Conservation (phyloP, 305 asterid species). For the Solanum chacoense region DNA sequence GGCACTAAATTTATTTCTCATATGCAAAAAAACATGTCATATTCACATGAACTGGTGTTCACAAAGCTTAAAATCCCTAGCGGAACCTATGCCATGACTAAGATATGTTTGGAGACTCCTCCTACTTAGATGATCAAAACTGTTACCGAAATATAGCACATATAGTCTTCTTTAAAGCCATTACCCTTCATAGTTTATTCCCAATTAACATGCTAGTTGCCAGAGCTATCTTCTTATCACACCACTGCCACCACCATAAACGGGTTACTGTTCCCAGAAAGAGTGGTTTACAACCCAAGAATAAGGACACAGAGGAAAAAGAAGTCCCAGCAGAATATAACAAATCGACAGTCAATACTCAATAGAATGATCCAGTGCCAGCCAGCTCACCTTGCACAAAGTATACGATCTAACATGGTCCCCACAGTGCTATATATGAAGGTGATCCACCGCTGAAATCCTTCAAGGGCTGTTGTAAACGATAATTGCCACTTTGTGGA, state of each 20-base stretch:
- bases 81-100: neutral
- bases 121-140: neutral
- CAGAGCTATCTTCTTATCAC: neutral
- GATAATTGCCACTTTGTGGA: neutral
- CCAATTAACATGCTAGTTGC: neutral
- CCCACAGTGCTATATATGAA: neutral
- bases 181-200: neutral
- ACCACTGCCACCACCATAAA: neutral
- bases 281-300: neutral
- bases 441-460: neutral
- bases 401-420: neutral
- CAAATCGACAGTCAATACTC: neutral
- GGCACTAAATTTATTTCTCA: neutral
- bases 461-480: slow-evolving; percentile 1
- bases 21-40: neutral
- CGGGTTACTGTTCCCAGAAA: neutral
- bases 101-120: neutral
- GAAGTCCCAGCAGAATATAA: neutral
- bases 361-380: slow-evolving; percentile 7
- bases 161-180: neutral
- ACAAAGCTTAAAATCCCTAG: neutral
- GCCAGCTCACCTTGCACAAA: slow-evolving; percentile 14
- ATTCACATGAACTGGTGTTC: neutral
- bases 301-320: neutral
- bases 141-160: neutral